A percentile compares a stretch with the other conserved stretches of the same genome.
Conservation (phyloP, 257 asterid species). For the Ligustrum vulgare region DNA sequence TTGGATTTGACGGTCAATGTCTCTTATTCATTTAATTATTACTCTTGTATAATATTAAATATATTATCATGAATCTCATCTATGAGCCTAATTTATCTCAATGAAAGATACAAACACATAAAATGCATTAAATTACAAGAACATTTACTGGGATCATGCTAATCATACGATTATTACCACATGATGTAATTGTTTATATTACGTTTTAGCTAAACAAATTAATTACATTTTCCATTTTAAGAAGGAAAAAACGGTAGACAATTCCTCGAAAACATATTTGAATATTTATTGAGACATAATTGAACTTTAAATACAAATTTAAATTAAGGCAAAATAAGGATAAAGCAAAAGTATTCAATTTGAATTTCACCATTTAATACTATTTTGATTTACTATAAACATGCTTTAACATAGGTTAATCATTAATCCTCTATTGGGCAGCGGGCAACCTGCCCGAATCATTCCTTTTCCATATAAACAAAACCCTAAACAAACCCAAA, state of each 20-base stretch:
- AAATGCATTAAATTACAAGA: too few species aligned
- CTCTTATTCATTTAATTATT: too few species aligned
- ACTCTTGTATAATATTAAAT: too few species aligned
- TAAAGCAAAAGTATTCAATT: conserved; percentile 20
- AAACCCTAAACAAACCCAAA: conserved; percentile 21
- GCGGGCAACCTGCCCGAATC: conserved; percentile 50
- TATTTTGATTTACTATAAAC: background rate
- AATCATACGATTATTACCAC: too few species aligned
- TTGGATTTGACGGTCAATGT: too few species aligned
- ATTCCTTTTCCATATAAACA: conserved; percentile 25
- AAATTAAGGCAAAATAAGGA: conserved; percentile 8
- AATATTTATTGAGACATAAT: background rate
- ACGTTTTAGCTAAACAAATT: too few species aligned
- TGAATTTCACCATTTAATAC: conserved; percentile 8
- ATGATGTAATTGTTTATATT: too few species aligned
- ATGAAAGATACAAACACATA: too few species aligned
- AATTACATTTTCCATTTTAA: too few species aligned
- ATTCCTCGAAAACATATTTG: conserved; percentile 3
- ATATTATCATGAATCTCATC: too few species aligned
- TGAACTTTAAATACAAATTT: conserved; percentile 2
- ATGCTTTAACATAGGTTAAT: conserved; percentile 36
- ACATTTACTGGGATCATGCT: too few species aligned
- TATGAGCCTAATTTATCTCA: too few species aligned
- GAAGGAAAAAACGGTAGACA: background rate
- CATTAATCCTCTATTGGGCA: conserved; percentile 35